Evolutionary conservation across 1,139 yeast genomes (phyloP).

Genomic region (Pneumocystis sp.): DNA sequence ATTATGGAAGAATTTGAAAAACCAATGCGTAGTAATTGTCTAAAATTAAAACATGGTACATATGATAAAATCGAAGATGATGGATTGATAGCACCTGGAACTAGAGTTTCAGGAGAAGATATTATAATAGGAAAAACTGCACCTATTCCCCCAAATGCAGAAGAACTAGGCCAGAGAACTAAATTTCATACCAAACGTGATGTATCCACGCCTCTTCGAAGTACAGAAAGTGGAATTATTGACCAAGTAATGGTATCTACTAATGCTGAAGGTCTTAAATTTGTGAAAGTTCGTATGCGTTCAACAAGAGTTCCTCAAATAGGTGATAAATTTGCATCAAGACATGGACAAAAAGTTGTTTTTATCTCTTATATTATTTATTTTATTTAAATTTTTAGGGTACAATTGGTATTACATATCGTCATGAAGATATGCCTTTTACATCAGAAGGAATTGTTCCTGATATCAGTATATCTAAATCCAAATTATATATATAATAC

Average conservation of each 20-base stretch:
- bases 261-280: conserved; percentile 93
- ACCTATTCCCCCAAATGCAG: conserved; percentile 85
- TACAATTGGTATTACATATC: conserved; percentile 96
- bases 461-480: conserved; percentile 27
- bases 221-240: conserved; percentile 95
- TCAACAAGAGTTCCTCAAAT: conserved; percentile 96
- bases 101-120: conserved; percentile 96
- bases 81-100: conserved; percentile 96
- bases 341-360: conserved; percentile 79
- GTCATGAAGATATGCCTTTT: conserved; percentile 98
- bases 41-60: conserved; percentile 93
- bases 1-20: conserved; percentile 29
- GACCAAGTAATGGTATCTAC: conserved; percentile 95
- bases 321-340: conserved; percentile 97
- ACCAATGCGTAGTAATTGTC: conserved; percentile 78
- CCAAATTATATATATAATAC: not conserved
- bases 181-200: conserved; percentile 96
- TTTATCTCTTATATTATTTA: not conserved
- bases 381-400: conserved; percentile 31
- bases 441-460: conserved; percentile 95
- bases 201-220: conserved; percentile 92
- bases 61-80: conserved; percentile 96
- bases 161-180: conserved; percentile 95
- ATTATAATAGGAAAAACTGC: conserved; percentile 96
- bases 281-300: conserved; percentile 96